phyloP scores from a whole-genome alignment of 2,329 filamentous ascomycete species.

The Thielaviopsis cerberus region DNA sequence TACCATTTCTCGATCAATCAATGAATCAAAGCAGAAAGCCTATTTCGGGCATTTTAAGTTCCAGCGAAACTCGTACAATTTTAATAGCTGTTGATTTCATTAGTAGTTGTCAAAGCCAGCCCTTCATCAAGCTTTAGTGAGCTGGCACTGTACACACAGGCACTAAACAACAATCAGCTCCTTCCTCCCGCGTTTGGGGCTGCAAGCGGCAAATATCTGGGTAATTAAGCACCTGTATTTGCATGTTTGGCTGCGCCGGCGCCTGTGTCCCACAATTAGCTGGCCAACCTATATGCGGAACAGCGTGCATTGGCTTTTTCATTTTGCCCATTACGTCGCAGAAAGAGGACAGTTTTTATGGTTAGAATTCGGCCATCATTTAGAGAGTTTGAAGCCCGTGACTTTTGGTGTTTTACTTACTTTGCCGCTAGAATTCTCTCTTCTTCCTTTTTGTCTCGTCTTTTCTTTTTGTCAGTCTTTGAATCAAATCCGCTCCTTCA shows the following conservation, averaged over 20 bases:
- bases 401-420: background rate
- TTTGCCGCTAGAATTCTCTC: background rate
- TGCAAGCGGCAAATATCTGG: background rate
- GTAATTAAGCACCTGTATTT: too few species aligned
- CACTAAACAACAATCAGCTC: background rate
- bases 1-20: too few species aligned
- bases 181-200: background rate
- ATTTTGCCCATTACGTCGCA: conserved; percentile 4
- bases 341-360: conserved; percentile 6
- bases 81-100: too few species aligned
- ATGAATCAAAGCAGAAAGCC: too few species aligned
- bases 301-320: too few species aligned
- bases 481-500: background rate
- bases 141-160: too few species aligned
- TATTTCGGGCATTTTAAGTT: too few species aligned
- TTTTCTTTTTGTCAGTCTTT: background rate
- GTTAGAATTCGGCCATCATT: background rate
- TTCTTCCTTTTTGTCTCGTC: background rate
- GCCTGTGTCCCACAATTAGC: background rate
- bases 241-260: background rate
- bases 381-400: background rate
- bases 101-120: too few species aligned
- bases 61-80: too few species aligned
- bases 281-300: background rate
- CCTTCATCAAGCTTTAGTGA: too few species aligned